phyloP scores from a whole-genome alignment of 1,284 basidiomycete species.

The Vanrija humicola region DNA sequence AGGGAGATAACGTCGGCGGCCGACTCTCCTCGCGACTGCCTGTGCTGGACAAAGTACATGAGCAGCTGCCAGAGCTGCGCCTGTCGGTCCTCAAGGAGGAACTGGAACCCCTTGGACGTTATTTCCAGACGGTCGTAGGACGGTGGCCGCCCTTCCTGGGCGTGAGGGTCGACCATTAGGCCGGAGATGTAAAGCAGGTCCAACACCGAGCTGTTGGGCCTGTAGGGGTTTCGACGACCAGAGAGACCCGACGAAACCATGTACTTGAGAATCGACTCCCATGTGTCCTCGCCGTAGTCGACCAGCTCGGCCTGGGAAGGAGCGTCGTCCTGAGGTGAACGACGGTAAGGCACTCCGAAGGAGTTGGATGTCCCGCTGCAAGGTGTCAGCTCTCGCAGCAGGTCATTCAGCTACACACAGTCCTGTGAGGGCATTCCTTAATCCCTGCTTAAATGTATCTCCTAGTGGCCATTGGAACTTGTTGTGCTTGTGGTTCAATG shows the following conservation, averaged over 20 bases:
- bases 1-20: conserved; percentile 91
- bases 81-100: conserved; percentile 92
- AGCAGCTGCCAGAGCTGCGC: conserved; percentile 96
- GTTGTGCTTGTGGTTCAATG: conserved; percentile 36
- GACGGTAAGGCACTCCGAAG: conserved; percentile 80
- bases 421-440: conserved; percentile 85
- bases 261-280: conserved; percentile 98
- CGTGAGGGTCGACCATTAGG: conserved; percentile 63
- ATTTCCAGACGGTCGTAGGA: conserved; percentile 61
- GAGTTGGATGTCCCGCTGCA: conserved; percentile 78
- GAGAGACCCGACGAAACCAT: conserved; percentile 85
- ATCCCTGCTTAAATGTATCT: conserved; percentile 69
- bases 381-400: conserved; percentile 4
- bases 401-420: conserved; percentile 58
- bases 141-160: conserved; percentile 22
- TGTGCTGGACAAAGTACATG: conserved; percentile 64
- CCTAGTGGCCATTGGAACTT: conserved; percentile 62
- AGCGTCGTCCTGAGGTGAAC: conserved; percentile 49
- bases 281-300: conserved; percentile 80
- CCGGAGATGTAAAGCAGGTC: conserved; percentile 77
- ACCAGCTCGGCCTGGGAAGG: conserved; percentile 63
- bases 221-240: conserved; percentile 58
- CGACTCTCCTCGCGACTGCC: conserved; percentile 77
- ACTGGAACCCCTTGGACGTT: conserved; percentile 94
- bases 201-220: conserved; percentile 66